phyloP scores from a whole-genome alignment of 2,329 filamentous ascomycete species.

The Alternaria tenuissima region DNA sequence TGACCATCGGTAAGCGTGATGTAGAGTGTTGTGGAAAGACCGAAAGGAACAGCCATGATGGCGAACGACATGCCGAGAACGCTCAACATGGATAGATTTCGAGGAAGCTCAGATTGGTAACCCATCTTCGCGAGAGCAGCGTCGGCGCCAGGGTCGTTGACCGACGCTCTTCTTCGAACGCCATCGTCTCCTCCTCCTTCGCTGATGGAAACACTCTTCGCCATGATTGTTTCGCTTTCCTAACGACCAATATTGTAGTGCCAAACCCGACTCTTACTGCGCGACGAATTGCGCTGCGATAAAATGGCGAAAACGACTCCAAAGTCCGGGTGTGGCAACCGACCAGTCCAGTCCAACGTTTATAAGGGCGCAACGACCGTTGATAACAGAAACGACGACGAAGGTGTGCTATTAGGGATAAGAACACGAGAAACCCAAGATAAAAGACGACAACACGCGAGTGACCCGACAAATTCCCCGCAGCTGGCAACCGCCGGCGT shows the following conservation, averaged over 20 bases:
- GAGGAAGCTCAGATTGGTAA: conserved; percentile 71
- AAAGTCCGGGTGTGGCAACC: background rate
- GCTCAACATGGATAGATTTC: conserved; percentile 73
- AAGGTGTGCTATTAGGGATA: background rate
- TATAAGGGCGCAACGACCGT: background rate
- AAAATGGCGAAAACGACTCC: background rate
- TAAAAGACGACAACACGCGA: conserved; percentile 1
- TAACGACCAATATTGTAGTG: background rate
- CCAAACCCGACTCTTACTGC: conserved; percentile 9
- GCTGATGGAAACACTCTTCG: conserved; percentile 30
- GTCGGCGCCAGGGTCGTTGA: conserved; percentile 59
- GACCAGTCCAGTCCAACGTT: background rate
- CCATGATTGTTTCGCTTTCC: conserved; percentile 14
- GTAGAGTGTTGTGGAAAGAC: conserved; percentile 72
- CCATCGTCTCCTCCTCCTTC: conserved; percentile 18
- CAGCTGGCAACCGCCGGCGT: conserved; percentile 4
- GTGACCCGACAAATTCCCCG: conserved; percentile 1
- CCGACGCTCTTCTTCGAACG: conserved; percentile 25
- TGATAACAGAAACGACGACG: background rate
- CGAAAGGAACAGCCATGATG: conserved; percentile 77
- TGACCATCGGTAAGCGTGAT: conserved; percentile 74
- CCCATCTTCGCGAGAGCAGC: conserved; percentile 71
- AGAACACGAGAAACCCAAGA: conserved; percentile 3
- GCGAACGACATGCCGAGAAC: conserved; percentile 75
- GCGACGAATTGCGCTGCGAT: background rate